These are phyloP conservation scores for Leptosphaerulina australis DNA, from an alignment of 2,329 filamentous ascomycete genomes.

Conservation along the genomic window DNA sequence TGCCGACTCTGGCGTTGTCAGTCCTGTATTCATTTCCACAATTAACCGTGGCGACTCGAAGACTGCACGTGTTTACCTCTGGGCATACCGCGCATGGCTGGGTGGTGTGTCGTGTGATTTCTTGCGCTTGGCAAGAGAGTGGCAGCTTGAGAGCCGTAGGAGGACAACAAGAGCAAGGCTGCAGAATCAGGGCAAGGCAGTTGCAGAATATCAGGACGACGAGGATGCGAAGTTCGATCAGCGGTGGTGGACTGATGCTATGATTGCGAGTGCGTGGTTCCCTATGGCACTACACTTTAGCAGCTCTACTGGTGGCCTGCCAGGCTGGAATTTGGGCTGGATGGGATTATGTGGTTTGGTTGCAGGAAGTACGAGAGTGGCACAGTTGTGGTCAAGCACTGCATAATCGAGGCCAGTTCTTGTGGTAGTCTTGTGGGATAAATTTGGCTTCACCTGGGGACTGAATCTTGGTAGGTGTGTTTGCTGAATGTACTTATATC, in stretches of 20 bases:
- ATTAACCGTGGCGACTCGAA: conserved; percentile 46
- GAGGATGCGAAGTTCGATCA: conserved; percentile 46
- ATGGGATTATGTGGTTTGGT: conserved; percentile 53
- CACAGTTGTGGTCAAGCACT: conserved; percentile 34
- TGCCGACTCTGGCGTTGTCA: conserved; percentile 50
- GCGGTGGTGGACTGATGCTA: conserved; percentile 52
- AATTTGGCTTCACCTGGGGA: neutral
- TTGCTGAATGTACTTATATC: conserved; percentile 11
- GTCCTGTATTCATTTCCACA: conserved; percentile 42
- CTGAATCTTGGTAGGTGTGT: neutral
- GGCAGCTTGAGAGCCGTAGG: conserved; percentile 49
- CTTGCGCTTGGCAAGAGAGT: conserved; percentile 50
- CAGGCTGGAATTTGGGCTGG: conserved; percentile 53
- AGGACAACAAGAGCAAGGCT: conserved; percentile 38
- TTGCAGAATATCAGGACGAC: conserved; percentile 45
- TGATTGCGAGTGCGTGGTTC: conserved; percentile 53
- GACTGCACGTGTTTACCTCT: conserved; percentile 48
- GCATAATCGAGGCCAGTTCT: conserved; percentile 5
- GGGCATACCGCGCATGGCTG: conserved; percentile 53
- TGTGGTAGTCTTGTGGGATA: neutral
- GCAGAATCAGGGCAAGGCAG: conserved; percentile 35
- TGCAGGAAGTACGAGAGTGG: conserved; percentile 45
- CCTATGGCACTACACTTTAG: conserved; percentile 53
- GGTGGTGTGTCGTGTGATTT: conserved; percentile 53
- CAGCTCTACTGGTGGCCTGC: conserved; percentile 47